These are phyloP conservation scores for Chimonanthus salicifolius DNA, from an alignment of 164 flowering plant species.

Conservation along the genomic window DNA sequence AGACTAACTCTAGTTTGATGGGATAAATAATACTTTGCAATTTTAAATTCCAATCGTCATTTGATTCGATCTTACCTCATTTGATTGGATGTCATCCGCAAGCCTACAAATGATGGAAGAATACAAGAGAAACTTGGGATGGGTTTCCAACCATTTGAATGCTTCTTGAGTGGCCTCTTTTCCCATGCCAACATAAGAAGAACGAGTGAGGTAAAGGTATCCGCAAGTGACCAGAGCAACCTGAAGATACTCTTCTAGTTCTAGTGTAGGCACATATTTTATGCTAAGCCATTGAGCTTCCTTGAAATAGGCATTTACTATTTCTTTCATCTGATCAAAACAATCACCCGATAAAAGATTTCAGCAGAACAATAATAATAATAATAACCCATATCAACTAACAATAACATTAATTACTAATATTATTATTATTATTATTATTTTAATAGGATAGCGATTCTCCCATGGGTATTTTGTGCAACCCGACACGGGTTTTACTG, in stretches of 20 bases:
- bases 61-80: background rate
- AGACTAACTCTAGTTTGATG: too few species aligned
- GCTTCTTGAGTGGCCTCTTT: background rate
- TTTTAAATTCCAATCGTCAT: too few species aligned
- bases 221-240: background rate
- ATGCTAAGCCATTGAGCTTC: conserved; percentile 27
- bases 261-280: conserved; percentile 21
- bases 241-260: conserved; percentile 24
- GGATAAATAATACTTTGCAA: too few species aligned
- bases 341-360: background rate
- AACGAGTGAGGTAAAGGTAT: background rate
- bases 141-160: background rate
- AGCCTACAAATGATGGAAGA: background rate
- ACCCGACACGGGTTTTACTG: too few species aligned
- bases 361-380: too few species aligned
- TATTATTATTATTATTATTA: too few species aligned
- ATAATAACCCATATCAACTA: background rate
- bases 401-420: too few species aligned
- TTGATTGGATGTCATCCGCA: background rate
- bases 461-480: too few species aligned
- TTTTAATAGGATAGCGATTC: too few species aligned
- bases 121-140: background rate
- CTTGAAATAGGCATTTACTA: conserved; percentile 11
- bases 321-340: background rate
- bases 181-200: conserved; percentile 1